Evolutionary conservation across 495 filamentous ascomycete species (phyloP).

Genomic region (Neurospora cerealis): DNA sequence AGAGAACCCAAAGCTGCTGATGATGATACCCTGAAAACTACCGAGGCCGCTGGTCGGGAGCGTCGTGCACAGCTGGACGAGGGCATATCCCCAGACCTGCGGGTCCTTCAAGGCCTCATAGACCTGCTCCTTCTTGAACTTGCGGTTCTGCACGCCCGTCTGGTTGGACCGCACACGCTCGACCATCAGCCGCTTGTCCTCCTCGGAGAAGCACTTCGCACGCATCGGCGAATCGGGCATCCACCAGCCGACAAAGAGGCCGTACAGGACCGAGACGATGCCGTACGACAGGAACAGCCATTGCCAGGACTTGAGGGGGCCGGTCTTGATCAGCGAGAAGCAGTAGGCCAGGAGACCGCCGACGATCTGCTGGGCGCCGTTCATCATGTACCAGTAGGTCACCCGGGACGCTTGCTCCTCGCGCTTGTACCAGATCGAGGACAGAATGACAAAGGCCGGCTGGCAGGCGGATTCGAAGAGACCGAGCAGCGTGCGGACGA

Average conservation of each 20-base stretch:
- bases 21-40: slow-evolving; percentile 56
- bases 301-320: slow-evolving; percentile 41
- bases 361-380: slow-evolving; percentile 47
- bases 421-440: slow-evolving; percentile 64
- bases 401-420: slow-evolving; percentile 56
- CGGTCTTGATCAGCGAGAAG: slow-evolving; percentile 38
- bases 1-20: slow-evolving; percentile 38
- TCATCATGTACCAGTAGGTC: slow-evolving; percentile 67
- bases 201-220: slow-evolving; percentile 45
- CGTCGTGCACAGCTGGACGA: slow-evolving; percentile 55
- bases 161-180: slow-evolving; percentile 51
- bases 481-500: slow-evolving; percentile 52
- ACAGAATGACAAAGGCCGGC: slow-evolving; percentile 51
- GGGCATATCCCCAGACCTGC: slow-evolving; percentile 37
- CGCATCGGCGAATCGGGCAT: slow-evolving; percentile 57
- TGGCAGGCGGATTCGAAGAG: slow-evolving; percentile 60
- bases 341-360: slow-evolving; percentile 48
- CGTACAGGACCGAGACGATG: slow-evolving; percentile 45
- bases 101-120: slow-evolving; percentile 39
- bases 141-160: slow-evolving; percentile 57
- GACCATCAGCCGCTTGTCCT: slow-evolving; percentile 48
- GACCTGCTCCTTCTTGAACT: slow-evolving; percentile 36
- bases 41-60: slow-evolving; percentile 58
- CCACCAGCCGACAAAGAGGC: slow-evolving; percentile 46
- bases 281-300: slow-evolving; percentile 45